Percentiles rank a stretch among this genome's conserved stretches.
phyloP scores from a whole-genome alignment of 805 yeast genomes.

The Candida pini region DNA sequence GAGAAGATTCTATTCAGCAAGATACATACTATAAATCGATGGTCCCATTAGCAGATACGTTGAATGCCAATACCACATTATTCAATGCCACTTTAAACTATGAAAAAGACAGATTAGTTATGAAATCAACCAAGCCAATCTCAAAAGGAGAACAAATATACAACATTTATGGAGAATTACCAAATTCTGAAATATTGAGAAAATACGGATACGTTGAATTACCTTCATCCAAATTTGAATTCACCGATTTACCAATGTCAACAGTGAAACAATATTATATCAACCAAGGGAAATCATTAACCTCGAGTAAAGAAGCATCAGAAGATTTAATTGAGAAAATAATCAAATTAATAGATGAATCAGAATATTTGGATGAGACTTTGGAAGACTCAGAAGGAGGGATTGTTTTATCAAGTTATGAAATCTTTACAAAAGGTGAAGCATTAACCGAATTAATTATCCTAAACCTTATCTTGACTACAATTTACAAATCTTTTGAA shows the following conservation, averaged over 20 bases:
- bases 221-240: slow-evolving; percentile 67
- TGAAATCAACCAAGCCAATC: slow-evolving; percentile 65
- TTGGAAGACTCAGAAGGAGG: slow-evolving; percentile 28
- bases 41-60: slow-evolving; percentile 90
- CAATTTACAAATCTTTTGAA: slow-evolving; percentile 26
- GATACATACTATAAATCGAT: slow-evolving; percentile 60
- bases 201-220: slow-evolving; percentile 87
- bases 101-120: slow-evolving; percentile 46
- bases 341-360: slow-evolving; percentile 31
- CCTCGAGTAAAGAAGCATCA: slow-evolving; percentile 13
- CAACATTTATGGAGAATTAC: slow-evolving; percentile 86
- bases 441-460: slow-evolving; percentile 53
- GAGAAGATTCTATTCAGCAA: slow-evolving; percentile 19
- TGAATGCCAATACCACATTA: slow-evolving; percentile 76
- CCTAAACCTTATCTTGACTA: slow-evolving; percentile 46
- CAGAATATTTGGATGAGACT: slow-evolving; percentile 28
- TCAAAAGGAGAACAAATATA: slow-evolving; percentile 66
- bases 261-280: slow-evolving; percentile 35
- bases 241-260: slow-evolving; percentile 63
- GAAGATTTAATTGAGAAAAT: slow-evolving; percentile 29
- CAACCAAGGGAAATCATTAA: slow-evolving; percentile 18
- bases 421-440: slow-evolving; percentile 53
- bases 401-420: slow-evolving; percentile 53
- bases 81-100: slow-evolving; percentile 71
- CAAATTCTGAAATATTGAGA: slow-evolving; percentile 85